Evolutionary conservation across 805 yeast species (phyloP).

Genomic region (Lipomyces chichibuensis): DNA sequence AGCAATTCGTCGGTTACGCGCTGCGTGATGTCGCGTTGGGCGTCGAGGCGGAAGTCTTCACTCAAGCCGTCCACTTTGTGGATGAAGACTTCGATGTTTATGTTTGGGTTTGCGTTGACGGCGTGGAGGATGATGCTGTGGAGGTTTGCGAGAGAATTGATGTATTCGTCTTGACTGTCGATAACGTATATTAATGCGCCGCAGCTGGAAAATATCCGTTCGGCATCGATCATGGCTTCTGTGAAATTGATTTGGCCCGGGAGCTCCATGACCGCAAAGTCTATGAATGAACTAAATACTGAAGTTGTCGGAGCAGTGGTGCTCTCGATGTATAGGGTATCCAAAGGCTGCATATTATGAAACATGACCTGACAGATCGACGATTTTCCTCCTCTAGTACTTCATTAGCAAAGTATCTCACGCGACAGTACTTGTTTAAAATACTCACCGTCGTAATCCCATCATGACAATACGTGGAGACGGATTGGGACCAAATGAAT

Average conservation of each 20-base stretch:
- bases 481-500: neutral
- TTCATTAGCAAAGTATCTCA: neutral
- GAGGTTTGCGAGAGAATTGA: conserved; percentile 85
- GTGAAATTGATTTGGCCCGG: conserved; percentile 93
- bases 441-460: conserved; percentile 30
- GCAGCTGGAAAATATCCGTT: conserved; percentile 72
- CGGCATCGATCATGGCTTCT: conserved; percentile 82
- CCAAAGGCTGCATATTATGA: conserved; percentile 94
- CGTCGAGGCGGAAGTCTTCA: conserved; percentile 91
- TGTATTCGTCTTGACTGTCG: conserved; percentile 85
- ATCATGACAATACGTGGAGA: conserved; percentile 24
- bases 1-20: conserved; percentile 89
- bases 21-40: conserved; percentile 95
- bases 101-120: conserved; percentile 75
- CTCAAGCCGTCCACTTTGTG: conserved; percentile 95
- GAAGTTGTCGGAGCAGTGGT: conserved; percentile 49
- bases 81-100: conserved; percentile 88
- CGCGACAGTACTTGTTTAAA: neutral
- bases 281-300: conserved; percentile 62
- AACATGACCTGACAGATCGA: conserved; percentile 95
- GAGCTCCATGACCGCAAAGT: conserved; percentile 85
- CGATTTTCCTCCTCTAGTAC: conserved; percentile 71
- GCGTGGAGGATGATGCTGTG: conserved; percentile 89
- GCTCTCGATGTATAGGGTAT: conserved; percentile 85
- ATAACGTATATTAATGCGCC: conserved; percentile 94